phyloP scores from a whole-genome alignment of 2,329 filamentous ascomycete genomes.

The Thyridium curvatum region DNA sequence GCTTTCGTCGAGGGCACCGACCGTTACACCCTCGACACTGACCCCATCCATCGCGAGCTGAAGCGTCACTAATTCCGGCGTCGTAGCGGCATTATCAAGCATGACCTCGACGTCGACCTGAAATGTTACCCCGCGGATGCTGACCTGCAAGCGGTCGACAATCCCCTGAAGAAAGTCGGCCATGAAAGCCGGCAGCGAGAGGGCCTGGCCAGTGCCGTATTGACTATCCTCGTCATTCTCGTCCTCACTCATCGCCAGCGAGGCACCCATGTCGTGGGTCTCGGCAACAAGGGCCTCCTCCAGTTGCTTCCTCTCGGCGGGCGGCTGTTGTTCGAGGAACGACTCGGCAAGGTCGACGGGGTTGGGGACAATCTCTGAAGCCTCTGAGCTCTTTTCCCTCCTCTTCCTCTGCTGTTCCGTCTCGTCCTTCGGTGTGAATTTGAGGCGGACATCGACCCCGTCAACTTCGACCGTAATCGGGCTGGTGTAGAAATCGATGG shows the following conservation, averaged over 20 bases:
- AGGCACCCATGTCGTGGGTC: slow-evolving; percentile 55
- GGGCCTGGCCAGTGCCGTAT: slow-evolving; percentile 62
- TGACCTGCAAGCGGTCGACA: slow-evolving; percentile 62
- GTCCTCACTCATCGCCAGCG: slow-evolving; percentile 51
- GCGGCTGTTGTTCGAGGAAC: slow-evolving; percentile 67
- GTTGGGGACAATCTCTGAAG: slow-evolving; percentile 49
- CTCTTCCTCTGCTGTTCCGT: slow-evolving; percentile 11
- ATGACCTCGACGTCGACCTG: slow-evolving; percentile 57
- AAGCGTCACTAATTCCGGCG: slow-evolving; percentile 53
- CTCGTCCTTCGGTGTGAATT: slow-evolving; percentile 33
- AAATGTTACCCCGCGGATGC: slow-evolving; percentile 58
- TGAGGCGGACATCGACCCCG: slow-evolving; percentile 67
- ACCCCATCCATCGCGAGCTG: slow-evolving; percentile 60
- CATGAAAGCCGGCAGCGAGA: slow-evolving; percentile 65
- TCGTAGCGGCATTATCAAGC: slow-evolving; percentile 36
- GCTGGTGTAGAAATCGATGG: slow-evolving; percentile 81
- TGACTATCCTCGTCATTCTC: slow-evolving; percentile 53
- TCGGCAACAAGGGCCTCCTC: slow-evolving; percentile 63
- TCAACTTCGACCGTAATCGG: slow-evolving; percentile 78
- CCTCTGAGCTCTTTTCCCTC: slow-evolving; percentile 17
- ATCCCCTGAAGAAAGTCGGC: slow-evolving; percentile 69
- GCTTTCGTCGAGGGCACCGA: slow-evolving; percentile 18
- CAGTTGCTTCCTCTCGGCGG: slow-evolving; percentile 58
- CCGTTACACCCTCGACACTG: slow-evolving; percentile 60
- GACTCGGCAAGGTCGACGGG: slow-evolving; percentile 70